Conservation (phyloP, 2,329 filamentous ascomycete genomes). For the Eurotiales sp. region DNA sequence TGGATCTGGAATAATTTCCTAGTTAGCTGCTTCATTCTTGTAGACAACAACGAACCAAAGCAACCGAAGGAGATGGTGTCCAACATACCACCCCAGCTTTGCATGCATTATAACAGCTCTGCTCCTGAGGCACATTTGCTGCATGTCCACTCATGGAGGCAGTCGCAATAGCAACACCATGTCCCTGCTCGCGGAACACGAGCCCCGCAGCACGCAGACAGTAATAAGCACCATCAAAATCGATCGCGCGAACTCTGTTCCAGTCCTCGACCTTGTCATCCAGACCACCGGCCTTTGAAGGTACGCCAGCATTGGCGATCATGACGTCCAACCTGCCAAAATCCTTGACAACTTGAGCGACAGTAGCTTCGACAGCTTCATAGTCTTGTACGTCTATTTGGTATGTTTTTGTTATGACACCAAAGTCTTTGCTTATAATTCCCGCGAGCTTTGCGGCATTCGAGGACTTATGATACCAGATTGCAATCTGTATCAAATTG, state of each 20-base stretch:
- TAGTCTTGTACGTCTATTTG: constrained; percentile 29
- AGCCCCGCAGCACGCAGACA: constrained; percentile 62
- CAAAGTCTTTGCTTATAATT: constrained; percentile 26
- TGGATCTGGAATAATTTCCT: constrained; percentile 47
- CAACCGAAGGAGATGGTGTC: not conserved
- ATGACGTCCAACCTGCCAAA: constrained; percentile 61
- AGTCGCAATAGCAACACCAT: constrained; percentile 66
- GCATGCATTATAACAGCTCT: constrained; percentile 76
- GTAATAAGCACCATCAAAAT: constrained; percentile 70
- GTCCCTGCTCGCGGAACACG: constrained; percentile 62
- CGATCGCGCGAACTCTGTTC: constrained; percentile 60
- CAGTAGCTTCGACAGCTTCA: constrained; percentile 25
- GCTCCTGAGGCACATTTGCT: constrained; percentile 66
- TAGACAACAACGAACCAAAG: not conserved
- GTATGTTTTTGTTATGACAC: constrained; percentile 35
- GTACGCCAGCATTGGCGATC: constrained; percentile 67
- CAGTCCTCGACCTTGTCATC: constrained; percentile 58
- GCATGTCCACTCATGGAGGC: constrained; percentile 69
- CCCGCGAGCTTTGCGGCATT: constrained; percentile 23
- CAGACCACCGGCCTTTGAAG: constrained; percentile 60
- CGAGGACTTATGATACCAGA: constrained; percentile 30
- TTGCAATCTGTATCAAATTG: constrained; percentile 23
- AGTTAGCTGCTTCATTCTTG: not conserved
- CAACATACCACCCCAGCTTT: constrained; percentile 63
- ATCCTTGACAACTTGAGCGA: constrained; percentile 43